Conservation (phyloP, 768 basidiomycete species). For the Leccinum barrowsii region DNA sequence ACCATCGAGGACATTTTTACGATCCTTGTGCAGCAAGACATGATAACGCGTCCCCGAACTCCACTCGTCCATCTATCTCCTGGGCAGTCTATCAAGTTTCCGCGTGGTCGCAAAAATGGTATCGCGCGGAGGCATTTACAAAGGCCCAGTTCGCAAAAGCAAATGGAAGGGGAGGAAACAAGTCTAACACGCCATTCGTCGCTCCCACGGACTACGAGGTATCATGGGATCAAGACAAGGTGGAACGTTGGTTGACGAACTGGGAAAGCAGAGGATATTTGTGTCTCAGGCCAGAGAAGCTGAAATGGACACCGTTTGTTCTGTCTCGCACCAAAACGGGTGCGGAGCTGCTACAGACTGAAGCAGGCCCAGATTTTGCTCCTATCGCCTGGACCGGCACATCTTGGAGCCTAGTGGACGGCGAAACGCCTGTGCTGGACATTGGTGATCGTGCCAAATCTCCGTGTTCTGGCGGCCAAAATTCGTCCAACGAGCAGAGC, state of each 20-base stretch:
- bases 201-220: slow-evolving; percentile 73
- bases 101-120: slow-evolving; percentile 64
- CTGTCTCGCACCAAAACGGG: slow-evolving; percentile 44
- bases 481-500: slow-evolving; percentile 13
- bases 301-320: slow-evolving; percentile 95
- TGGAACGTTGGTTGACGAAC: slow-evolving; percentile 58
- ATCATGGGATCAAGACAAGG: slow-evolving; percentile 63
- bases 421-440: slow-evolving; percentile 23
- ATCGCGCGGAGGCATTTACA: slow-evolving; percentile 63
- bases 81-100: slow-evolving; percentile 74
- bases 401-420: slow-evolving; percentile 18
- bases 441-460: slow-evolving; percentile 17
- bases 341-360: slow-evolving; percentile 26
- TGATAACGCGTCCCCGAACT: slow-evolving; percentile 61
- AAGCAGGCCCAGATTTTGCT: slow-evolving; percentile 13
- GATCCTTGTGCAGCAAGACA: slow-evolving; percentile 66
- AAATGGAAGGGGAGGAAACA: slow-evolving; percentile 33
- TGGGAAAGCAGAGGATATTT: slow-evolving; percentile 82
- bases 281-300: slow-evolving; percentile 70
- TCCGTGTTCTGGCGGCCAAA: slow-evolving; percentile 9
- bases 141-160: slow-evolving; percentile 47
- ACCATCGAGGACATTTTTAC: slow-evolving; percentile 83
- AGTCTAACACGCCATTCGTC: slow-evolving; percentile 52
- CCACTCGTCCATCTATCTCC: slow-evolving; percentile 56
- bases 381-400: slow-evolving; percentile 5